These are phyloP conservation scores for Cryptococcus sp. DNA, from an alignment of 1,284 basidiomycete genomes.

Conservation along the genomic window DNA sequence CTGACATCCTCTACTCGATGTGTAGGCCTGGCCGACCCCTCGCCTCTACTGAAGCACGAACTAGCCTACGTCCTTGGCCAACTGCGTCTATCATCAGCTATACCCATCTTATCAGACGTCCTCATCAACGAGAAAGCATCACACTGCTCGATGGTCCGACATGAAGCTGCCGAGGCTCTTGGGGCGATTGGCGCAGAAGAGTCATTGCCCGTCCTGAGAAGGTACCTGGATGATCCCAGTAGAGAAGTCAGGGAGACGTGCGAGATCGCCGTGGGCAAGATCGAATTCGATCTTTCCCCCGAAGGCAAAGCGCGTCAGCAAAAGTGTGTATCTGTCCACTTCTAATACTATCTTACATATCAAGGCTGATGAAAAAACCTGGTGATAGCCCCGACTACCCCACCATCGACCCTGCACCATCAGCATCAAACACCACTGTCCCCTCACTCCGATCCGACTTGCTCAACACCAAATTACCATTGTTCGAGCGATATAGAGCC, in stretches of 20 bases:
- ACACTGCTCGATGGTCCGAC: conserved; percentile 84
- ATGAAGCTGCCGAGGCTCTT: conserved; percentile 99
- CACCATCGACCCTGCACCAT: conserved; percentile 93
- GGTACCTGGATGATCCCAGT: conserved; percentile 73
- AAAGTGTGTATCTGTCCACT: conserved; percentile 39
- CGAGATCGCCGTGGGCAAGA: conserved; percentile 94
- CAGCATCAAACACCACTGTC: conserved; percentile 45
- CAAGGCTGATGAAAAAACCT: conserved; percentile 5
- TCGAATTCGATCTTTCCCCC: conserved; percentile 79
- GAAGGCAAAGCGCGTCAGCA: conserved; percentile 49
- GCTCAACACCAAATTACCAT: conserved; percentile 67
- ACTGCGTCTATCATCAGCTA: conserved; percentile 71
- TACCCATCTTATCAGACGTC: conserved; percentile 76
- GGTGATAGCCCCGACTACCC: conserved; percentile 64
- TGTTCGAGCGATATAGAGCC: conserved; percentile 94
- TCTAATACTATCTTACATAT: neutral
- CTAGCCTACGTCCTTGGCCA: conserved; percentile 97
- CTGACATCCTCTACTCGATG: too few species aligned
- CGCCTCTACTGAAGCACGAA: conserved; percentile 93
- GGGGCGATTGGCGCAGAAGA: conserved; percentile 79
- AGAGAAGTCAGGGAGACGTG: conserved; percentile 92
- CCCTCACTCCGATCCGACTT: conserved; percentile 65
- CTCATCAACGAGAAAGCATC: conserved; percentile 63
- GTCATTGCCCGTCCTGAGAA: conserved; percentile 70
- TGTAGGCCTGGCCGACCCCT: conserved; percentile 82